These are phyloP conservation scores for Phallus indusiatus DNA, from an alignment of 768 basidiomycete species.

Conservation along the genomic window DNA sequence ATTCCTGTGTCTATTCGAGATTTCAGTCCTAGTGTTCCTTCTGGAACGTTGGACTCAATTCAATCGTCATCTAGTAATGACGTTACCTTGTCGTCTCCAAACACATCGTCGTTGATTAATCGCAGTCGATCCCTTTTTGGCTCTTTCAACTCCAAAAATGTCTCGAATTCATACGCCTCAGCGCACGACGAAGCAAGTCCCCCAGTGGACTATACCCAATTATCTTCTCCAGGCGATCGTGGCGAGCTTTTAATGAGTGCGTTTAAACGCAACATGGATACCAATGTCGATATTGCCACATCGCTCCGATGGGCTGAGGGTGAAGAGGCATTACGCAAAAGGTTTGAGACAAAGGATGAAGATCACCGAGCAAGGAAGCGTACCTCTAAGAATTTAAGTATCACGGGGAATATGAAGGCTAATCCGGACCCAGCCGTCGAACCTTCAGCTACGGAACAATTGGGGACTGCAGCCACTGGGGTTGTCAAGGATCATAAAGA, in stretches of 20 bases:
- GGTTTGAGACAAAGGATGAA: constrained; percentile 11
- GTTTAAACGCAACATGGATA: constrained; percentile 38
- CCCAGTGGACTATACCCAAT: background rate
- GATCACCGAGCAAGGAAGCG: background rate
- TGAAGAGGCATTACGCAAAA: constrained; percentile 22
- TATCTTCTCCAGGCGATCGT: constrained; percentile 7
- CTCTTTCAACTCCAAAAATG: background rate
- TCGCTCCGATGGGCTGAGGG: constrained; percentile 39
- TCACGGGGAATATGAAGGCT: background rate
- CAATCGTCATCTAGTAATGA: background rate
- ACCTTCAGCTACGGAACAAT: constrained; percentile 24
- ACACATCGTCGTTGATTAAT: background rate
- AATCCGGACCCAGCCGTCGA: background rate
- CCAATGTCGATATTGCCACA: constrained; percentile 34
- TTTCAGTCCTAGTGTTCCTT: constrained; percentile 5
- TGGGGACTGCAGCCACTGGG: constrained; percentile 22
- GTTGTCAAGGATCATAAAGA: constrained; percentile 15
- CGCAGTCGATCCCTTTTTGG: background rate
- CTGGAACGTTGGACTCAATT: background rate
- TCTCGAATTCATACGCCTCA: background rate
- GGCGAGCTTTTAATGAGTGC: constrained; percentile 24
- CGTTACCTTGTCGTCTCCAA: background rate
- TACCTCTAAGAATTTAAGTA: constrained; percentile 7
- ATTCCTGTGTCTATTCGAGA: constrained; percentile 7
- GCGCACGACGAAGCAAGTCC: background rate